phyloP scores from a whole-genome alignment of 2,329 filamentous ascomycete species.

The Epichloe elymi region DNA sequence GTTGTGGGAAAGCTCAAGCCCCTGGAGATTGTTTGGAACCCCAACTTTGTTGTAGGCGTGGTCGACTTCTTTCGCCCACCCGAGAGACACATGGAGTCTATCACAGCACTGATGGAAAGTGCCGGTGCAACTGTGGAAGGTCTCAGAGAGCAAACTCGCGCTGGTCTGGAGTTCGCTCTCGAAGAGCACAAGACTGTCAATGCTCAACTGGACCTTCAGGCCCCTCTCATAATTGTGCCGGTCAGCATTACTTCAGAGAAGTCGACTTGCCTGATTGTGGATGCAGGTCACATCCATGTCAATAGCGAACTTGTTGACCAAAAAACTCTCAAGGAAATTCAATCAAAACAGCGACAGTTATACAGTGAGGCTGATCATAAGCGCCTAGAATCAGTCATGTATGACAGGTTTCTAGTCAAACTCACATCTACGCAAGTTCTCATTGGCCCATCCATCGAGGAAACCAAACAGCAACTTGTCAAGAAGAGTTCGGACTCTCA shows the following conservation, averaged over 20 bases:
- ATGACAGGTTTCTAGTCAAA: constrained; percentile 91
- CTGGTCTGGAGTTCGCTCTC: constrained; percentile 88
- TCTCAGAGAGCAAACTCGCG: constrained; percentile 85
- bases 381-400: constrained; percentile 84
- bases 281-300: constrained; percentile 91
- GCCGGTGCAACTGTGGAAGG: constrained; percentile 94
- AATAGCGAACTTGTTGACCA: constrained; percentile 90
- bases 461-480: constrained; percentile 70
- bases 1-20: constrained; percentile 86
- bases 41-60: constrained; percentile 79
- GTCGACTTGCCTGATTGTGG: constrained; percentile 82
- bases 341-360: constrained; percentile 75
- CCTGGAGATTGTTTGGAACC: constrained; percentile 96
- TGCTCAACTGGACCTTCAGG: constrained; percentile 87
- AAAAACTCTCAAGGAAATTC: constrained; percentile 79
- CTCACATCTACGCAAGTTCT: constrained; percentile 89
- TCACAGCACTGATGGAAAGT: constrained; percentile 86
- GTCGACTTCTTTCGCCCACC: constrained; percentile 94
- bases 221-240: constrained; percentile 89
- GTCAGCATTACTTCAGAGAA: constrained; percentile 75
- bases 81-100: constrained; percentile 96
- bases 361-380: constrained; percentile 85
- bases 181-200: constrained; percentile 98
- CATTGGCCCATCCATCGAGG: constrained; percentile 85
- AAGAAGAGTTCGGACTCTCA: constrained; percentile 54